phyloP scores from a whole-genome alignment of 306 rosid species.

The Phaseolus lunatus region DNA sequence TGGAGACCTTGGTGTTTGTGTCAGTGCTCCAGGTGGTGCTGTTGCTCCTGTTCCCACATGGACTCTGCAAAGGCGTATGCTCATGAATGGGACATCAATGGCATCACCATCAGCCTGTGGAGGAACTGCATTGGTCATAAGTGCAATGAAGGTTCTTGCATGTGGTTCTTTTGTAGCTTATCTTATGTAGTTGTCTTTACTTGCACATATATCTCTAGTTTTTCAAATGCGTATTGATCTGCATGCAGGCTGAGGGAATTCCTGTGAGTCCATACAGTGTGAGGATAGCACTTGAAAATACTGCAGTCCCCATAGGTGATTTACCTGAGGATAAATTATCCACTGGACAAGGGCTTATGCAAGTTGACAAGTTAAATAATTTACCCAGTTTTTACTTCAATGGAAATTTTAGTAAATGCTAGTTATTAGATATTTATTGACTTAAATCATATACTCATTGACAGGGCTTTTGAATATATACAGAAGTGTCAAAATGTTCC shows the following conservation, averaged over 20 bases:
- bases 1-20: constrained; percentile 92
- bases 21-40: constrained; percentile 99
- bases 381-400: constrained; percentile 41
- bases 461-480: constrained; percentile 92
- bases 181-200: constrained; percentile 37
- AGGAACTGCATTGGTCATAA: constrained; percentile 86
- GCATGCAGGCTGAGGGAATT: constrained; percentile 82
- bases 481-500: constrained; percentile 70
- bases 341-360: constrained; percentile 97
- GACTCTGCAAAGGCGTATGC: constrained; percentile 98
- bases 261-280: constrained; percentile 89
- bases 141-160: constrained; percentile 88
- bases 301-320: constrained; percentile 76
- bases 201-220: constrained; percentile 38
- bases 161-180: constrained; percentile 40
- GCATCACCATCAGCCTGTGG: constrained; percentile 99
- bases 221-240: constrained; percentile 39
- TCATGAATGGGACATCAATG: constrained; percentile 99
- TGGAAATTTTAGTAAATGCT: constrained; percentile 31
- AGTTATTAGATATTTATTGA: constrained; percentile 31
- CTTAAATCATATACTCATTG: constrained; percentile 40
- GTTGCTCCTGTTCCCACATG: constrained; percentile 99
- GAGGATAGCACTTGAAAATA: constrained; percentile 93
- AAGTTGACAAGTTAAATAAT: constrained; percentile 88
- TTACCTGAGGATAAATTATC: constrained; percentile 86